A percentile compares a stretch with the other conserved stretches of the same genome.
These are phyloP conservation scores for Wickerhamiella infanticola DNA, from an alignment of 1,139 yeast species.

Conservation along the genomic window DNA sequence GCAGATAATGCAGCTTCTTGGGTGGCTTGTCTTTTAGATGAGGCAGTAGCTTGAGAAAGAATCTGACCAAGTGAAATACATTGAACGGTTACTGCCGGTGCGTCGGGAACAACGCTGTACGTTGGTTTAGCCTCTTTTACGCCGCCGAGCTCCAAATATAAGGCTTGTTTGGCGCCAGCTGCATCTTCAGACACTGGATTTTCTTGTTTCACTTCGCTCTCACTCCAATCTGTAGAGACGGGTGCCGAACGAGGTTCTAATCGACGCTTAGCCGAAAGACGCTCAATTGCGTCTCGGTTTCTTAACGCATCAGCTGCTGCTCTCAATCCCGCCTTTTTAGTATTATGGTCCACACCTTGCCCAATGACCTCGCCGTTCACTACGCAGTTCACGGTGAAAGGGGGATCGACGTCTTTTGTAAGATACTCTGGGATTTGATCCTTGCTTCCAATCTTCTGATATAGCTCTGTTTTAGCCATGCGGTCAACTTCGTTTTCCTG, in stretches of 20 bases:
- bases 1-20: background rate
- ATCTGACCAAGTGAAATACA: background rate
- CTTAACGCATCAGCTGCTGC: slow-evolving; percentile 60
- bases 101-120: background rate
- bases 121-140: background rate
- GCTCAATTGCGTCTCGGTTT: slow-evolving; percentile 46
- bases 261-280: slow-evolving; percentile 44
- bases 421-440: slow-evolving; percentile 49
- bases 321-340: slow-evolving; percentile 51
- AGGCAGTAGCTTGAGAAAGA: background rate
- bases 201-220: background rate
- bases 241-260: slow-evolving; percentile 33
- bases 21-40: background rate
- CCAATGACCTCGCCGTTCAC: slow-evolving; percentile 42
- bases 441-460: slow-evolving; percentile 68
- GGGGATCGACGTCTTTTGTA: slow-evolving; percentile 16
- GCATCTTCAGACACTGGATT: background rate
- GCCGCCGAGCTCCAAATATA: background rate
- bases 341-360: slow-evolving; percentile 41
- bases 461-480: slow-evolving; percentile 63
- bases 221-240: slow-evolving; percentile 2
- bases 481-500: slow-evolving; percentile 22
- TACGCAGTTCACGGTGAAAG: slow-evolving; percentile 52
- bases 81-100: background rate
- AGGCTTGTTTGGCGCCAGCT: background rate